A percentile compares a stretch with the other conserved stretches of the same genome.
phyloP scores from a whole-genome alignment of 2,329 filamentous ascomycete genomes.

The Colletotrichum limetticola region DNA sequence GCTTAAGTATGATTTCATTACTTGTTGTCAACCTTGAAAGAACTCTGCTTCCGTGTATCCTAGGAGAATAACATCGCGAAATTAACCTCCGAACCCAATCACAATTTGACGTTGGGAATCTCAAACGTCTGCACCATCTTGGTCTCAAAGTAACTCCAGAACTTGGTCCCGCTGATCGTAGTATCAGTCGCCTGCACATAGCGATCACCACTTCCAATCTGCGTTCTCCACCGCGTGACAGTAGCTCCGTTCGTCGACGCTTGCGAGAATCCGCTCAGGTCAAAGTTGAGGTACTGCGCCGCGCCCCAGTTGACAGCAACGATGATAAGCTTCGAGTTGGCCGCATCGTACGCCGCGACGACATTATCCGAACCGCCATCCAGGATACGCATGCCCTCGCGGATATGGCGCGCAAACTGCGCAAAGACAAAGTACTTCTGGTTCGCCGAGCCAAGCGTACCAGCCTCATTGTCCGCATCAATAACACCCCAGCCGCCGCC shows the following conservation, averaged over 20 bases:
- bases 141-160: conserved; percentile 48
- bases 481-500: conserved; percentile 53
- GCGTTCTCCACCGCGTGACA: conserved; percentile 50
- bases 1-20: background rate
- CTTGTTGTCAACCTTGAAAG: background rate
- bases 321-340: conserved; percentile 47
- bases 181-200: conserved; percentile 47
- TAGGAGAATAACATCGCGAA: background rate
- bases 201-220: conserved; percentile 46
- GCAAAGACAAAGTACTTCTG: conserved; percentile 56
- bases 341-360: conserved; percentile 51
- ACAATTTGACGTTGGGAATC: conserved; percentile 42
- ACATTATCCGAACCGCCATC: conserved; percentile 47
- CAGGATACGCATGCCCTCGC: conserved; percentile 52
- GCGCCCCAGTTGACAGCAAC: conserved; percentile 52
- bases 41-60: background rate
- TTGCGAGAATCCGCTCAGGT: conserved; percentile 47
- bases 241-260: conserved; percentile 43
- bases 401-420: conserved; percentile 54
- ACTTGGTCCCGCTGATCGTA: conserved; percentile 45
- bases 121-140: conserved; percentile 52
- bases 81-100: background rate
- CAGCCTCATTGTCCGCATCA: conserved; percentile 49
- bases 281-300: conserved; percentile 51
- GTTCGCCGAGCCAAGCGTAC: conserved; percentile 42